These are phyloP conservation scores for Gossypium ekmanianum DNA, from an alignment of 345 rosid genomes.

Conservation along the genomic window DNA sequence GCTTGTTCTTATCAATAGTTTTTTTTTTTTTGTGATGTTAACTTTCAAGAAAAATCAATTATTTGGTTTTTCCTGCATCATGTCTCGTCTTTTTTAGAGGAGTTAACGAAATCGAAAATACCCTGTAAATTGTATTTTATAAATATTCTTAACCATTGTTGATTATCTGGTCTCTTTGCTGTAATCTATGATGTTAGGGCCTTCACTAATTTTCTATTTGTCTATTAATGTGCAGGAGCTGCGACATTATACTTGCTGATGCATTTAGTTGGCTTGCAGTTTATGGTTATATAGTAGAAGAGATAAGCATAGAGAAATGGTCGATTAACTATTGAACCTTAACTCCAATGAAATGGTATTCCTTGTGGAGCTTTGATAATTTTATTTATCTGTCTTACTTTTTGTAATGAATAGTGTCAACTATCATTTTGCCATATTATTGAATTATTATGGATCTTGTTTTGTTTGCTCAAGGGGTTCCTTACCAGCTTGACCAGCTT, in stretches of 20 bases:
- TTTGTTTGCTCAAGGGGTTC: slow-evolving; percentile 55
- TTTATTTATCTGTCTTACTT: not conserved
- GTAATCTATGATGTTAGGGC: not conserved
- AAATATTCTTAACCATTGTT: not conserved
- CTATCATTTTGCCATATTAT: not conserved
- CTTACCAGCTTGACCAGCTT: slow-evolving; percentile 88
- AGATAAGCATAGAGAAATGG: not conserved
- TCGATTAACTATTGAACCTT: not conserved
- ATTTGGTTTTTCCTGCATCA: not conserved
- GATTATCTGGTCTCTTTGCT: not conserved
- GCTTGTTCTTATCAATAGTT: not conserved
- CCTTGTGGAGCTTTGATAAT: not conserved
- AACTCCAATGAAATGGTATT: not conserved
- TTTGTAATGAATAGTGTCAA: not conserved
- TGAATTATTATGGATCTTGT: slow-evolving; percentile 16
- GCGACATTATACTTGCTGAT: no score
- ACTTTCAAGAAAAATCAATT: not conserved
- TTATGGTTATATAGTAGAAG: slow-evolving; percentile 2
- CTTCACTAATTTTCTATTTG: not conserved
- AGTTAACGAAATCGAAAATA: not conserved
- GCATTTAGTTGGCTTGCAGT: slow-evolving; percentile 9
- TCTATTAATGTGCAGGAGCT: no score
- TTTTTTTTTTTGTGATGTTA: not conserved
- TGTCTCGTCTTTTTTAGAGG: not conserved
- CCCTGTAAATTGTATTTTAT: not conserved